phyloP scores from a whole-genome alignment of 177 flowering plant species.

The Vitis hybrid region DNA sequence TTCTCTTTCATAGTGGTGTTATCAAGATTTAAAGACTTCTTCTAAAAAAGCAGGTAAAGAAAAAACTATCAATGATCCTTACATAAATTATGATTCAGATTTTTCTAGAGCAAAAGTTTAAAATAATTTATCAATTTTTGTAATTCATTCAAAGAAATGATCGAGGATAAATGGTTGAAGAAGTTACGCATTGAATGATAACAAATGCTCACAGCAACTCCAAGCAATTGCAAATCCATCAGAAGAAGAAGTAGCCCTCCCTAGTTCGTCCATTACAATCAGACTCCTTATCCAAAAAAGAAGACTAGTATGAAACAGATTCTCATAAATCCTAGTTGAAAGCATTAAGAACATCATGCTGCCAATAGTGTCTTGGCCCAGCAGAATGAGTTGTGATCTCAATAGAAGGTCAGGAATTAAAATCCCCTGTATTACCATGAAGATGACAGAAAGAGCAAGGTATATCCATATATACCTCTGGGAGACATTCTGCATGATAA shows the following conservation, averaged over 20 bases:
- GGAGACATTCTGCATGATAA: constrained; percentile 88
- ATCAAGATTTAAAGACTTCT: too few relatives aligned
- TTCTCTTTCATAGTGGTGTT: not conserved
- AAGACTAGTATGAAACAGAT: constrained; percentile 2
- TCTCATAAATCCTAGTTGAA: not conserved
- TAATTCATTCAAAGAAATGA: not conserved
- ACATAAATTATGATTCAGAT: too few relatives aligned
- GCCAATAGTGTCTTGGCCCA: not conserved
- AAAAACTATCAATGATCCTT: too few relatives aligned
- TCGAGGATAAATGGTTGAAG: not conserved
- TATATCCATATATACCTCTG: constrained; percentile 40
- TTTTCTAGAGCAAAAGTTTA: too few relatives aligned
- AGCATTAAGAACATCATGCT: not conserved
- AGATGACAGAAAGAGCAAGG: too few relatives aligned
- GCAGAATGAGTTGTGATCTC: not conserved
- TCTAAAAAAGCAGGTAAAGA: too few relatives aligned
- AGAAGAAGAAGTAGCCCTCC: constrained; percentile 95
- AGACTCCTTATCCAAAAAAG: constrained; percentile 60
- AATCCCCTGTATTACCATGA: not conserved
- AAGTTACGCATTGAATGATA: constrained; percentile 82
- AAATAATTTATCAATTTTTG: too few relatives aligned
- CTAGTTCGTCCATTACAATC: constrained; percentile 96
- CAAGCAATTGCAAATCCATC: constrained; percentile 98
- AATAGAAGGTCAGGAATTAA: constrained; percentile 1
- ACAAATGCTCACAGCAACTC: constrained; percentile 97